Base-by-base conservation (phyloP, 352 stramenopile genomes). In the Globisporangium nagaii region DNA sequence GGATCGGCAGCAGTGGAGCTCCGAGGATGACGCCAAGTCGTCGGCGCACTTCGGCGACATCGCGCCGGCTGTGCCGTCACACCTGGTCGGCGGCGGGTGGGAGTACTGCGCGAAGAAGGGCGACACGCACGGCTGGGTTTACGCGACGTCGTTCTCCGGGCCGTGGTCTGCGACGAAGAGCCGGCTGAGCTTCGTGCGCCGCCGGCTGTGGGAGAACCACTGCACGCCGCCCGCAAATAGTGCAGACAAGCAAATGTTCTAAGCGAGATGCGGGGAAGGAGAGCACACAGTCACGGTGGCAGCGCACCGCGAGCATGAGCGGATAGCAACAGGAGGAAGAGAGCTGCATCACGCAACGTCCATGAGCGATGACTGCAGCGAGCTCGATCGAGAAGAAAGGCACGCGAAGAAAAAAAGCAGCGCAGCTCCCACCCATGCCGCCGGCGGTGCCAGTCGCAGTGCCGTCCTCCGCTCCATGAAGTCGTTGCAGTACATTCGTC, bases 141-240 rank as follows among this genome's bases (percentile, higher is more conserved):
- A 91, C 55, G 81, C 76, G 34, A 73, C 70, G 45, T 78, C 74
- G 19, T 89, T 84, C 45, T 46, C 68, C 1, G 76, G 79, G 0
- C 81, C 81, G 11, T 90, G 80, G 66, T 67, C 75, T 11, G 58
- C 71, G 10, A 78, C 63, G 17, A 84, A 81, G 51, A 68, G 66
- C 35, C 50, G 68, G 3, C 66, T 80, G 39, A 76, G 66, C 63
- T 83, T 86, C 46, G 79, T 86, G 25, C 68, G 81, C 45, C 81
- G 81, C 15, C 79, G 82, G 2, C 28, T 87, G 32, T 92, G 79
- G 79, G 75, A 90, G 47, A 89, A 88, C 62, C 78, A 69, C 27
- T 87, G 75, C 55, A 63, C 49, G 28, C 59, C 60, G 36, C 52
- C 36, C 25, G 20, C 35, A 20, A 46, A 47, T 8, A 47, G 27